A percentile compares a stretch with the other conserved stretches of the same genome.
phyloP scores from a whole-genome alignment of 2,329 filamentous ascomycete genomes.

The Thermothelomyces thermophilus region DNA sequence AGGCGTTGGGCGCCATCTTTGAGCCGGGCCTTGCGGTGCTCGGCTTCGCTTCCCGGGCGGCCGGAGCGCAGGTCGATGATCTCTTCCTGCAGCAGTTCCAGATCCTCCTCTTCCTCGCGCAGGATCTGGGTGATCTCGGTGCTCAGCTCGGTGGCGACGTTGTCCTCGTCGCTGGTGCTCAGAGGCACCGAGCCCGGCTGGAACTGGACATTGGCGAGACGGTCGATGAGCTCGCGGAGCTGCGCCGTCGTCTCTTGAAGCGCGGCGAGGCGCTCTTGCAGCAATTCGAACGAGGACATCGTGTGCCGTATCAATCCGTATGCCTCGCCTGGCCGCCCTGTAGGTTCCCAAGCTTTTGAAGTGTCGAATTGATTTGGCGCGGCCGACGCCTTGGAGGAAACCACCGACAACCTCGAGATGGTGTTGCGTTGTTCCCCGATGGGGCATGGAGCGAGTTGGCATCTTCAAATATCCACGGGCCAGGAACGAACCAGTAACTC shows the following conservation, averaged over 20 bases:
- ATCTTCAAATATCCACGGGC: constrained; percentile 5
- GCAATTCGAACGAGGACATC: constrained; percentile 49
- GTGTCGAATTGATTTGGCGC: neutral
- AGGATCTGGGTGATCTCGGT: constrained; percentile 73
- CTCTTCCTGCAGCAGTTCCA: constrained; percentile 74
- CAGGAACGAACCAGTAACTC: too few relatives aligned
- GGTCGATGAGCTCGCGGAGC: constrained; percentile 52
- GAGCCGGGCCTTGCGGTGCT: constrained; percentile 59
- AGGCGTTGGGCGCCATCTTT: constrained; percentile 61
- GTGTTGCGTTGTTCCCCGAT: neutral
- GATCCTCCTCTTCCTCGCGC: constrained; percentile 73
- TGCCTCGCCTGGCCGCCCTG: neutral
- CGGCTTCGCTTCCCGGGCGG: constrained; percentile 45
- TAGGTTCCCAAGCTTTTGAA: neutral
- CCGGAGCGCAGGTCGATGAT: constrained; percentile 59
- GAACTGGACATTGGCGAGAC: constrained; percentile 52
- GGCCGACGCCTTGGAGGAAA: too few relatives aligned
- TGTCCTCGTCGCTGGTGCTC: constrained; percentile 40
- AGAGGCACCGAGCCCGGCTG: constrained; percentile 52
- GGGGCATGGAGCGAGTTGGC: constrained; percentile 4
- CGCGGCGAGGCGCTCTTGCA: constrained; percentile 55
- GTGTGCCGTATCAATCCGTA: neutral
- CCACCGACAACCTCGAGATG: neutral
- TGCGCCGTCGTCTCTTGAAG: constrained; percentile 56
- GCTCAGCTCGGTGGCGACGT: constrained; percentile 63